phyloP scores from a whole-genome alignment of 208 protist species.

The Vickermania ingenoplastis region DNA sequence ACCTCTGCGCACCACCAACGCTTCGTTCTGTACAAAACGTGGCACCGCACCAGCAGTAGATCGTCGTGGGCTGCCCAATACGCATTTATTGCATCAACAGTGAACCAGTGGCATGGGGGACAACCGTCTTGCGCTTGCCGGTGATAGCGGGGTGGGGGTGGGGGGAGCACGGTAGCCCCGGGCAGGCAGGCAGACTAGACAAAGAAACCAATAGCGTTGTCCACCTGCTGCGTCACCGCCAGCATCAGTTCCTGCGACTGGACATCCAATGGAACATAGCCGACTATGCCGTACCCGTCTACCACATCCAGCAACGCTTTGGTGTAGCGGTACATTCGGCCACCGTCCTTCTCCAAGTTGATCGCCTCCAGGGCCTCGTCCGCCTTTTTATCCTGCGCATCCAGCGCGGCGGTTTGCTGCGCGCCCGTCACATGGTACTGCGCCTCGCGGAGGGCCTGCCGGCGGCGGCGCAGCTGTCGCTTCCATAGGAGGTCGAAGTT shows the following conservation, averaged over 20 bases:
- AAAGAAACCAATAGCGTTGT: conserved; percentile 75
- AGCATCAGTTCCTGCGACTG: conserved; percentile 84
- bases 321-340: conserved; percentile 66
- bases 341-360: conserved; percentile 51
- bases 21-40: no score
- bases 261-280: conserved; percentile 86
- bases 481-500: conserved; percentile 81
- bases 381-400: conserved; percentile 11
- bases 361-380: conserved; percentile 31
- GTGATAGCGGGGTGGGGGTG: no score
- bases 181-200: no score
- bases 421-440: conserved; percentile 12
- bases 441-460: conserved; percentile 34
- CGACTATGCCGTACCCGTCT: conserved; percentile 92
- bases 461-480: conserved; percentile 44
- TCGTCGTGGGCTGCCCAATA: no score
- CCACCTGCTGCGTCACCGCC: conserved; percentile 66
- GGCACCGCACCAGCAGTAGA: no score
- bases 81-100: no score
- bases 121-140: no score
- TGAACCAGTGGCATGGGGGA: no score
- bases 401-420: conserved; percentile 11
- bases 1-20: no score
- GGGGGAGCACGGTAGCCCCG: no score
- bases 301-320: conserved; percentile 85